phyloP scores from a whole-genome alignment of 352 stramenopile species.

The Globisporangium canariense region DNA sequence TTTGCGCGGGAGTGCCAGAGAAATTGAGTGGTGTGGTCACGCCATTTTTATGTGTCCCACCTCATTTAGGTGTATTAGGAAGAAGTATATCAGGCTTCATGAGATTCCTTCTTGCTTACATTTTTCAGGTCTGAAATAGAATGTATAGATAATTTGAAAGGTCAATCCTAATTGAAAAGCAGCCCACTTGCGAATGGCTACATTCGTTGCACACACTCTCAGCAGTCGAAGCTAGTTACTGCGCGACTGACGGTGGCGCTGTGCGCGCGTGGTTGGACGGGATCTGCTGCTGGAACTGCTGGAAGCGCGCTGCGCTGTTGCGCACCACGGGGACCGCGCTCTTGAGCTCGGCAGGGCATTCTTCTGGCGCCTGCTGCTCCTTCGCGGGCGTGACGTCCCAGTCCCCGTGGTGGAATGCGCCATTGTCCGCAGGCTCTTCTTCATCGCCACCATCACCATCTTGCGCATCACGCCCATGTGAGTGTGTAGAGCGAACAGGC shows the following conservation, averaged over 20 bases:
- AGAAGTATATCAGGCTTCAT: too few species aligned
- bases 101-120: background rate
- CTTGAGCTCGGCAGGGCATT: slow-evolving; percentile 12
- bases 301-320: slow-evolving; percentile 25
- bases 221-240: background rate
- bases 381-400: slow-evolving; percentile 16
- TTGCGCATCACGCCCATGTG: background rate
- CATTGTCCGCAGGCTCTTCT: background rate
- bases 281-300: slow-evolving; percentile 55
- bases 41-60: background rate
- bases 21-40: background rate
- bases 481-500: slow-evolving; percentile 1
- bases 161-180: too few species aligned
- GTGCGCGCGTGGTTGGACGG: slow-evolving; percentile 37
- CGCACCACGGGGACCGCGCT: slow-evolving; percentile 18
- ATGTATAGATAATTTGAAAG: too few species aligned
- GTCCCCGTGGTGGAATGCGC: slow-evolving; percentile 9
- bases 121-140: background rate
- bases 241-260: background rate
- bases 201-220: slow-evolving; percentile 1
- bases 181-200: background rate
- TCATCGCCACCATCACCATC: background rate
- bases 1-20: slow-evolving; percentile 1
- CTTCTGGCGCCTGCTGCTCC: slow-evolving; percentile 19
- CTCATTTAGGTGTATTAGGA: too few species aligned